Base-by-base conservation (phyloP, 2,329 filamentous ascomycete genomes). In the Pestalotiopsis sp. region DNA sequence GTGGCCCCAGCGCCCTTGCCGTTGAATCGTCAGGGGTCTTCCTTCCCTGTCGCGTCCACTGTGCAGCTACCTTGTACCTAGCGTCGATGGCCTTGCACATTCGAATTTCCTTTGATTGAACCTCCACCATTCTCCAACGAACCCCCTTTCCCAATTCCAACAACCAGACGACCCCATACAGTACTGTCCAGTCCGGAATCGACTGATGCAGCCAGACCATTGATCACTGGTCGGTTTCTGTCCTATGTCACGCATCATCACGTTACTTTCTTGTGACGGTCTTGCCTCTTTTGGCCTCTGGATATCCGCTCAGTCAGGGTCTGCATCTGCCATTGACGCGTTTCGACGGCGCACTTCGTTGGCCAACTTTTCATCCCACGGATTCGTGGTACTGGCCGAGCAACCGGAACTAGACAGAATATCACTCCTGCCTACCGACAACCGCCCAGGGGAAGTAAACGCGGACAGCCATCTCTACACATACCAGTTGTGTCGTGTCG, bases 81-180 rank as follows among this genome's bases (percentile, higher is more conserved):
- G 64, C 64, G 64, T 39, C 64, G 64, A 66, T 59, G 20, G 64
- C 55, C 52, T 35, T 59, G 64, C 64, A 66, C 64, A 38, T 66
- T 66, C 64, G 52, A 59, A 66, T 58, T 66, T 66, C 55, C 35
- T 66, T 66, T 66, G 64, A 66, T 66, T 66, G 64, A 55, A 44
- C 64, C 52, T 66, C 64, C 64, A 66, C 64, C 64, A 66, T 58
- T 59, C 64, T 59, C 64, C 64, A 66, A n/a, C 20, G 30, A 66
- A 26, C 64, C 64, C 63, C 55, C 26, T 55, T 48, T 26, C 44
- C 48, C 4, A 55, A 22, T 48, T 24, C 14, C 7, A 55, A 56
- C 52, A 22, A 44, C 48, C 24, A 20, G 20, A 55, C 48, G 17
- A 56, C 55, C 26, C 30, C 30, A 35, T 35, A 35, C 30, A 35